Base-by-base conservation (phyloP, 2,329 filamentous ascomycete species). In the Arachnopeziza araneosa region DNA sequence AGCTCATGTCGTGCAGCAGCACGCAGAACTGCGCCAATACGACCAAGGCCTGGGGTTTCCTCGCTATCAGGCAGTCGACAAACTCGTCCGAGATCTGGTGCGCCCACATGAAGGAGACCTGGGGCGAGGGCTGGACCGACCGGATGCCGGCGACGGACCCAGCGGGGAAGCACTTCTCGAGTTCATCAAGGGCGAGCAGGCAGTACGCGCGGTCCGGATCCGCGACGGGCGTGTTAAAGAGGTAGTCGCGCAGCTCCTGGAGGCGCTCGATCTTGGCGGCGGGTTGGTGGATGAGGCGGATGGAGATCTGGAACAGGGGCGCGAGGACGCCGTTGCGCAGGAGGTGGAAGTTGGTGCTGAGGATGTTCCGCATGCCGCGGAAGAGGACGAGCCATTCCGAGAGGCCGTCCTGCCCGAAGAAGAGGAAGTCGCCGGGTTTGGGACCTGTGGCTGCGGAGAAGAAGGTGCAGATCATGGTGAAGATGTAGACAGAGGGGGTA, bases 321-420 rank as follows among this genome's bases (percentile, higher is more conserved):
- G 60, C 56, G 9, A 66, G 53, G 17, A 61, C 61, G 19, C 63
- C 54, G 49, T 58, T 64, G 14, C 54, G 51, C 52, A 74, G 56
- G 24, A 63, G 49, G 36, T 70, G 65, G 2, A 62, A 59, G 68
- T 67, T 17, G 62, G 64, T n/a, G 21, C 70, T 58, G 9, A 76
- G 60, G 24, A 76, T 69, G 5, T 66, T 64, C 44, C 67, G 66
- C 23, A 73, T 69, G 10, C 73, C 74, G 17, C 72, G 69, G 55
- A 73, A 72, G 2, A 76, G 66, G 23, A 70, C 57, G 0, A 75
- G 67, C 75, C 75, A 77, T 53, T 75, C 70, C 0, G 73, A 68
- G 10, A 73, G 54, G 0, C 69, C 68, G 10, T 68, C 65, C 19
- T 72, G 60, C 19, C 70, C 67, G 55, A 74, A 68, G 10, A 75